Base-by-base conservation (phyloP, 2,329 filamentous ascomycete genomes). In the Verticillium albo-atrum region DNA sequence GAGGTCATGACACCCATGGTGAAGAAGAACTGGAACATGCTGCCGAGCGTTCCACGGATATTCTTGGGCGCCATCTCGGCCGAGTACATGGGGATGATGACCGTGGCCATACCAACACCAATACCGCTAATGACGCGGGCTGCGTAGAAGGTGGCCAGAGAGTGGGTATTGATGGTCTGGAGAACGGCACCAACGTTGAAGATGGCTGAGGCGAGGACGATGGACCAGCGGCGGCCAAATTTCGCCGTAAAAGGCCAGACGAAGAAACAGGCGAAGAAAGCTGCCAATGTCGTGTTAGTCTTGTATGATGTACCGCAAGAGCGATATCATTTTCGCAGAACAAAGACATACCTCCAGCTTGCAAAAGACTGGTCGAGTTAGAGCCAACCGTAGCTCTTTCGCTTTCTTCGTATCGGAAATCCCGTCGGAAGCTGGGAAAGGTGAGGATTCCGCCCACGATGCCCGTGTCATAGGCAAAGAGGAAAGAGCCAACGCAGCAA, bases 11-110 rank as follows among this genome's bases (percentile, higher is more conserved):
- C 74, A 17, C 77, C 77, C 5, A 76, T 68, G 4, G 75, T 77
- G 62, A 77, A 76, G 66, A 78, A 76, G 67, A 76, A 75, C 62
- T 79, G 77, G 62, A 79, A 80, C 67, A 78, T 71, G 63, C 70
- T 72, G 42, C 75, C 76, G 6, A 80, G 70, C 37, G 70, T 68
- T 10, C 76, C 78, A 47, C 79, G 74, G 42, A 80, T 72, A 25
- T 76, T 67, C 57, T 79, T 79, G 17, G 80, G 80, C 0, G 76
- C 72, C 73, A 78, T 77, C 68, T 81, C 79, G 25, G 72, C 72
- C 27, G 69, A 72, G 64, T 75, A 79, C 66, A 80, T 75, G 54
- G 78, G 78, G n/a, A 79, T 75, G 37, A 78, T 71, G 57, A 75
- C 75, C 3, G 74, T 75, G 9, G 74, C 72, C 56, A 74, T 69